Evolutionary conservation across 331 rosid genomes (phyloP).

Genomic region (Quercus tomentella): DNA sequence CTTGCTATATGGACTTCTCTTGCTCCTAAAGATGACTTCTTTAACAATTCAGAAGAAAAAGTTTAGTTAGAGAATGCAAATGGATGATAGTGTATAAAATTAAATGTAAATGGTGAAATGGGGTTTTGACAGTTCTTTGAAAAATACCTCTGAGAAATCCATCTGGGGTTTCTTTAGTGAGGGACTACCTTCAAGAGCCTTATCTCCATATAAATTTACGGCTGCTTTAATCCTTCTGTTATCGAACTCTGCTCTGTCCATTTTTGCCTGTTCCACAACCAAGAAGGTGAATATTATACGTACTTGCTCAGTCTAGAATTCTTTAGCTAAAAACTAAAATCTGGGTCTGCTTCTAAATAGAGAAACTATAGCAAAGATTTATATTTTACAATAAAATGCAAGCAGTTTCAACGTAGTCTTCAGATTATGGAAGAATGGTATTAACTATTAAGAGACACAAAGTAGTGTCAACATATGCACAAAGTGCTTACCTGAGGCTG

Average conservation of each 20-base stretch:
- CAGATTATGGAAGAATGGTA: background rate
- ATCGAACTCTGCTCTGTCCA: conserved; percentile 51
- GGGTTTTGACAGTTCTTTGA: background rate
- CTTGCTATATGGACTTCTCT: conserved; percentile 55
- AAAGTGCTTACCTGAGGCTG: conserved; percentile 11
- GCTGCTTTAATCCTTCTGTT: conserved; percentile 46
- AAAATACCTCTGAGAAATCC: conserved; percentile 49
- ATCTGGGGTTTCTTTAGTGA: conserved; percentile 33
- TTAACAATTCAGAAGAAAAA: background rate
- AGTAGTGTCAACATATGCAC: background rate
- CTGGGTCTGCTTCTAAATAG: background rate
- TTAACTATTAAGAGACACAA: background rate
- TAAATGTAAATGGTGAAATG: conserved; percentile 5
- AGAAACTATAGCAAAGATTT: background rate
- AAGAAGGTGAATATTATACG: background rate
- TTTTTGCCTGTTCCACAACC: conserved; percentile 25
- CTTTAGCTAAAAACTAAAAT: background rate
- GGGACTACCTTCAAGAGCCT: conserved; percentile 31
- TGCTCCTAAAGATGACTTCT: conserved; percentile 47
- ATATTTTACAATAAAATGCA: background rate
- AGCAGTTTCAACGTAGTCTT: background rate
- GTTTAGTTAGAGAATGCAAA: background rate
- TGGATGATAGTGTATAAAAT: conserved; percentile 4
- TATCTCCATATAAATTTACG: conserved; percentile 48
- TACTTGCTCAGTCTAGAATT: background rate